phyloP scores from a whole-genome alignment of 129 eudicot species.

The carrot (Daucus carota) region DH1_v3.0 NC_030386.2:4264501-4265000 shows the following conservation, averaged over 20 bases:
- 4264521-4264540: too few species aligned
- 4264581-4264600: slow-evolving; percentile 49
- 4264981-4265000: too few species aligned
- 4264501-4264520: too few species aligned
- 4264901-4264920: too few species aligned
- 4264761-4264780: neutral
- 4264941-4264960: too few species aligned
- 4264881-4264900: neutral
- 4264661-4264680: slow-evolving; percentile 69
- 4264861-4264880: neutral
- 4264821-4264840: neutral
- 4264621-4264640: slow-evolving; percentile 78
- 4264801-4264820: neutral
- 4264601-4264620: slow-evolving; percentile 78
- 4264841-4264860: neutral
- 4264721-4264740: neutral
- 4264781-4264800: neutral
- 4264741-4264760: neutral
- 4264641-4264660: slow-evolving; percentile 93
- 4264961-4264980: too few species aligned
- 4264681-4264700: slow-evolving; percentile 53
- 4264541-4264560: too few species aligned
- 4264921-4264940: too few species aligned
- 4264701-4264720: too few species aligned
- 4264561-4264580: slow-evolving; percentile 28